Conservation (phyloP, 208 protist genomes). For the Sergeia podlipaevii region DNA sequence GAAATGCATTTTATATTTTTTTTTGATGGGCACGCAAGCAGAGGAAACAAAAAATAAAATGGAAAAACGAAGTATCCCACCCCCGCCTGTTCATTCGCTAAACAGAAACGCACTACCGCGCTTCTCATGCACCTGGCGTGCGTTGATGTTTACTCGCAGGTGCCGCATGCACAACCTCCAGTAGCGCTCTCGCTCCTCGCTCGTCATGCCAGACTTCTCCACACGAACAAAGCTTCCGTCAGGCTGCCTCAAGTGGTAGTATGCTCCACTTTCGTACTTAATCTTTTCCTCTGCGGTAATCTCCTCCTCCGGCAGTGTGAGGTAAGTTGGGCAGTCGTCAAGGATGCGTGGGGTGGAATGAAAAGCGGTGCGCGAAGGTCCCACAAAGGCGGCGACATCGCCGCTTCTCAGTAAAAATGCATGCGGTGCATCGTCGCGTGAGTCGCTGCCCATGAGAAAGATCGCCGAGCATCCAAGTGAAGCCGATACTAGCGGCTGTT, state of each 20-base stretch:
- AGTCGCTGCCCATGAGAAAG: slow-evolving; percentile 80
- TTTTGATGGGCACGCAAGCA: too few species aligned
- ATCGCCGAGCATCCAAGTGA: slow-evolving; percentile 79
- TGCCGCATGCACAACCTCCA: slow-evolving; percentile 83
- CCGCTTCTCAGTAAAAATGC: slow-evolving; percentile 79
- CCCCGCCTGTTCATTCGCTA: too few species aligned
- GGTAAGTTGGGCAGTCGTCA: slow-evolving; percentile 72
- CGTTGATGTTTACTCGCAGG: slow-evolving; percentile 88
- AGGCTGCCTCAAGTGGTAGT: slow-evolving; percentile 15
- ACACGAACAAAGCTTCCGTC: slow-evolving; percentile 32
- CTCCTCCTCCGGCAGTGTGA: slow-evolving; percentile 39
- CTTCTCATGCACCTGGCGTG: slow-evolving; percentile 76
- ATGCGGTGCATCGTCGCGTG: slow-evolving; percentile 60
- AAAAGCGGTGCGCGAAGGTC: slow-evolving; percentile 57
- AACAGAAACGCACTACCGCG: too few species aligned
- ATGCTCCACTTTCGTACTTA: slow-evolving; percentile 31
- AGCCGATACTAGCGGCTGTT: slow-evolving; percentile 73
- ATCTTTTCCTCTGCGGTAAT: slow-evolving; percentile 21
- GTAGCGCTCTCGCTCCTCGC: slow-evolving; percentile 44
- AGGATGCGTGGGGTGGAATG: slow-evolving; percentile 79
- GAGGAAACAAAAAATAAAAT: too few species aligned
- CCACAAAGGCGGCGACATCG: slow-evolving; percentile 73
- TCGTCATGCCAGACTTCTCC: slow-evolving; percentile 19
- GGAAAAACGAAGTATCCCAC: too few species aligned
- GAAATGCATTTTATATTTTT: too few species aligned